Conservation (phyloP, 371 early-diverging fungal genomes). For the Globomyces sp. region DNA sequence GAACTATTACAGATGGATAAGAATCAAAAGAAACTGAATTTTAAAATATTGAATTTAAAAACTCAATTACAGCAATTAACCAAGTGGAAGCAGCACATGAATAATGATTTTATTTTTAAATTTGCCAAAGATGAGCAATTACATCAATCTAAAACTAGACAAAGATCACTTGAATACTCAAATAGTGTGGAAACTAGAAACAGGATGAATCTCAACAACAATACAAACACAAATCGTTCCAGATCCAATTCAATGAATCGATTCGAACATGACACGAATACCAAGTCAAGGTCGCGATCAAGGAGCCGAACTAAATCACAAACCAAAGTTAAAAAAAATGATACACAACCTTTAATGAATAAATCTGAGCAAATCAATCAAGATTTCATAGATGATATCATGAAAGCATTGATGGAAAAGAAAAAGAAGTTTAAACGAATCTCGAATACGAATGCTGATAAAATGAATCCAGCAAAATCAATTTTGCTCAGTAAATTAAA, state of each 20-base stretch:
- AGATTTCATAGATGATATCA: not conserved
- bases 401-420: not conserved
- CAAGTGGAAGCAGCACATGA: constrained; percentile 9
- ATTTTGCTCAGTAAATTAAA: not conserved
- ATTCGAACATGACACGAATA: not conserved
- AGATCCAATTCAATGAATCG: constrained; percentile 1
- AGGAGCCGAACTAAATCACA: not conserved
- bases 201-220: not conserved
- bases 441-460: not conserved
- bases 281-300: not conserved
- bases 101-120: not conserved
- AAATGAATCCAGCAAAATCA: constrained; percentile 8
- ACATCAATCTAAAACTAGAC: not conserved
- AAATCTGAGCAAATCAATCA: not conserved
- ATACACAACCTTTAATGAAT: not conserved
- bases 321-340: not conserved
- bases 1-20: not conserved
- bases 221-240: not conserved
- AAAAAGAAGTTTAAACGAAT: not conserved
- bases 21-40: not conserved
- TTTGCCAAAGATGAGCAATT: not conserved
- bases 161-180: constrained; percentile 1
- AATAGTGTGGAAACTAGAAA: not conserved
- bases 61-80: constrained; percentile 7
- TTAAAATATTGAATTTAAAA: not conserved